Percentiles rank a stretch among this genome's conserved stretches.
phyloP scores from a whole-genome alignment of 2,329 filamentous ascomycete species.

The Huntiella savannae region DNA sequence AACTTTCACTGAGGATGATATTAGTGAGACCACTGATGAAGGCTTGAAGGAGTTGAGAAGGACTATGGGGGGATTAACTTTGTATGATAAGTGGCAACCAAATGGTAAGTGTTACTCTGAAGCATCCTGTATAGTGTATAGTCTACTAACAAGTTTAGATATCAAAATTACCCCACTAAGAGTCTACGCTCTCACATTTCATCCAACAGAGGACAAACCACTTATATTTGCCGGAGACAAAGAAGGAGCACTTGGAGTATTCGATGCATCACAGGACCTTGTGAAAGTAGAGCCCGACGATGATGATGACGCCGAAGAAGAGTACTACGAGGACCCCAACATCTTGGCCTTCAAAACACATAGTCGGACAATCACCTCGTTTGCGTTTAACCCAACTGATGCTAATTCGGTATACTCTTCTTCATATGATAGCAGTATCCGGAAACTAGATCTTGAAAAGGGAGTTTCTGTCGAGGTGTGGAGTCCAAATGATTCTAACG shows the following conservation, averaged over 20 bases:
- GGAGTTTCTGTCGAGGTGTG: constrained; percentile 66
- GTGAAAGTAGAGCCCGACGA: constrained; percentile 25
- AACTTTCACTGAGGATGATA: constrained; percentile 72
- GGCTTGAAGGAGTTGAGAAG: constrained; percentile 53
- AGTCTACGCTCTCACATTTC: constrained; percentile 73
- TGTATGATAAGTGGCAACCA: constrained; percentile 73
- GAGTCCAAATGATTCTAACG: constrained; percentile 47
- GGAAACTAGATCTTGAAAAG: constrained; percentile 67
- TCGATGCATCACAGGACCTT: constrained; percentile 62
- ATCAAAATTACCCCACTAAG: constrained; percentile 84
- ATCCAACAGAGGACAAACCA: constrained; percentile 70
- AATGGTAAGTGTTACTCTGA: constrained; percentile 36
- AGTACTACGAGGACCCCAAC: constrained; percentile 48
- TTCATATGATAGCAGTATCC: constrained; percentile 84
- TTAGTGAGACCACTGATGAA: constrained; percentile 60
- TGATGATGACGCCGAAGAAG: constrained; percentile 50
- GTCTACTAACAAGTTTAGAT: constrained; percentile 26
- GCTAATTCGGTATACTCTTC: constrained; percentile 60
- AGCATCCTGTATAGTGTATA: not conserved
- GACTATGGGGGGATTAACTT: constrained; percentile 54
- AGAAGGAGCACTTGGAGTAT: constrained; percentile 72
- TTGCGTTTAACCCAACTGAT: constrained; percentile 58
- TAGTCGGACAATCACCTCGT: constrained; percentile 68
- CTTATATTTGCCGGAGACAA: constrained; percentile 91
- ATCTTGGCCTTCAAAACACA: constrained; percentile 85